Base-by-base conservation (phyloP, 768 basidiomycete genomes). In the Xerocomellus dryophilus region DNA sequence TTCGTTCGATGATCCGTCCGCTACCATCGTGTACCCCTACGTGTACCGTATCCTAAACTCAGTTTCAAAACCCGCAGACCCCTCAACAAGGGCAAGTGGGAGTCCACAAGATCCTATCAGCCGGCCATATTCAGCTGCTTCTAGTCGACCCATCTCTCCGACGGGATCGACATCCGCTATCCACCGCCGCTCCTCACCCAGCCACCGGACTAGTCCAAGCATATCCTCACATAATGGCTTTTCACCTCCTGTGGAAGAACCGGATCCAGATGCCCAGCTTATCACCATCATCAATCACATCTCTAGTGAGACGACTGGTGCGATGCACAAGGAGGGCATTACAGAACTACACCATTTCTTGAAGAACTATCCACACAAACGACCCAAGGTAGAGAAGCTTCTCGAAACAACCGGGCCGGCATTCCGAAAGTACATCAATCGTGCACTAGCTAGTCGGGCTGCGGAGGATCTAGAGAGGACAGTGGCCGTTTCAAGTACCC, bases 11-110 rank as follows among this genome's bases (percentile, higher is more conserved):
- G 92, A 94, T 67, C 90, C 93, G n/a, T 95, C 93, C 7, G 92
- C 90, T n/a, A 93, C 92, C 8, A 95, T 95, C 59, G 93, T 96
- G 18, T 96, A 96, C 67, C 92, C 93, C 29, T 97, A 96, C 62
- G 93, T 97, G 40, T 93, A 92, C 68, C 84, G 93, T 32, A 93
- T 95, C 53, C 76, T 95, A 25, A 94, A 94, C 64, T 83, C 90
- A 2, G 78, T 73, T 47, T 70, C 81, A 17, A 76, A 77, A 44
- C 68, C 72, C 18, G 77, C 79, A 23, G 71, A 67, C 18, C 63
- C 70, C 32, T 47, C 58, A 27, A n/a, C 58, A 48, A 62, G 65
- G 48, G 29, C 61, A 34, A 53, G 60, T 47, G 57, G 62, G 43
- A 63, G 67, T 40, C 62, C 62, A 38, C 68, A 64, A 20, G 77